phyloP scores from a whole-genome alignment of 768 basidiomycete species.

The Termitomyces sp. region DNA sequence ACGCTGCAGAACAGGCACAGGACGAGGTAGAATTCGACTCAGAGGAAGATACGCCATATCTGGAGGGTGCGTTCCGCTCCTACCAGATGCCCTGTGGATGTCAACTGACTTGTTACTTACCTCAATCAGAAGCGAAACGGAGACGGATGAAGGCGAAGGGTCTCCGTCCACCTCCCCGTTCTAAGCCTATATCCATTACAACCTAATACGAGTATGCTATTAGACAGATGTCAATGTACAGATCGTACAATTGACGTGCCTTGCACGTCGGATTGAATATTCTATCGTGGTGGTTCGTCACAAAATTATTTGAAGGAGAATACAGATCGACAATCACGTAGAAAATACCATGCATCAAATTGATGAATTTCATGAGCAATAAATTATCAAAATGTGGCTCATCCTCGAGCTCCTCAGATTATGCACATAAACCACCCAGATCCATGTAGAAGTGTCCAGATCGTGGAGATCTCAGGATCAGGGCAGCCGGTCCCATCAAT shows the following conservation, averaged over 20 bases:
- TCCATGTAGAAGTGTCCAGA: background rate
- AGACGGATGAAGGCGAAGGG: slow-evolving; percentile 75
- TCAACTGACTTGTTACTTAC: slow-evolving; percentile 7
- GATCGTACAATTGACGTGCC: background rate
- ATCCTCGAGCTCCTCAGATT: too few species aligned
- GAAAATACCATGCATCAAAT: too few species aligned
- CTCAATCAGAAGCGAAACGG: slow-evolving; percentile 61
- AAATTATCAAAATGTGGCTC: too few species aligned
- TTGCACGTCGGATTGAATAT: background rate
- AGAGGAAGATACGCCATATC: slow-evolving; percentile 71
- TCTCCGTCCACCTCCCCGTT: slow-evolving; percentile 59
- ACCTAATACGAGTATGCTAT: slow-evolving; percentile 2
- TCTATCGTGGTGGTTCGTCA: too few species aligned
- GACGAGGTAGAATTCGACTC: slow-evolving; percentile 65
- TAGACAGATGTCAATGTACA: background rate
- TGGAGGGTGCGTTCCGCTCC: slow-evolving; percentile 61
- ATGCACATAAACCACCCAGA: too few species aligned
- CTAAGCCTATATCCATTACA: slow-evolving; percentile 19
- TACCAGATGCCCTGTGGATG: slow-evolving; percentile 10
- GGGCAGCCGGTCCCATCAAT: slow-evolving; percentile 32
- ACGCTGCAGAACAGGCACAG: slow-evolving; percentile 23
- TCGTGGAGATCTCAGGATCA: background rate
- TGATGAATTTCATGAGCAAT: too few species aligned
- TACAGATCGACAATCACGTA: too few species aligned
- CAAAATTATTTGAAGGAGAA: too few species aligned